Percentiles rank a stretch among this genome's conserved stretches.
Evolutionary conservation across 345 rosid genomes (phyloP).

Genomic region (Triadica sebifera): DNA sequence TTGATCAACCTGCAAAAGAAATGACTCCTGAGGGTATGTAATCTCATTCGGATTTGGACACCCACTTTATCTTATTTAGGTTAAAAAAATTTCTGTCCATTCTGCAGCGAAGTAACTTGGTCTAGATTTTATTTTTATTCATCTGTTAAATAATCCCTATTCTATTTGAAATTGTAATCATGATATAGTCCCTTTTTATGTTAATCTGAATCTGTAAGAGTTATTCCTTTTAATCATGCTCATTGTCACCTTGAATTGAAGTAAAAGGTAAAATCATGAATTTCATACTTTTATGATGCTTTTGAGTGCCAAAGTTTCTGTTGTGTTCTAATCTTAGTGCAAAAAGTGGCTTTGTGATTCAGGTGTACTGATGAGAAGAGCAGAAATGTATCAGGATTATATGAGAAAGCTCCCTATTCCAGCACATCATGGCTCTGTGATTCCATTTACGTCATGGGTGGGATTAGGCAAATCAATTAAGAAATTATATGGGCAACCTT

Average conservation of each 20-base stretch:
- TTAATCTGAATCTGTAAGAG: not conserved
- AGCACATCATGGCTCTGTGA: conserved; percentile 55
- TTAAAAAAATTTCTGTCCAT: not conserved
- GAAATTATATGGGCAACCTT: conserved; percentile 68
- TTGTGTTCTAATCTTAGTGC: not conserved
- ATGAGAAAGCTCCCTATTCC: conserved; percentile 74
- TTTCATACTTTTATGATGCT: not conserved
- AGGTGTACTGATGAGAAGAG: conserved; percentile 48
- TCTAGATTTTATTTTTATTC: not conserved
- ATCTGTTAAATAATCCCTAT: not conserved
- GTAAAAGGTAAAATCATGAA: not conserved
- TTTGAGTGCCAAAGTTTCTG: not conserved
- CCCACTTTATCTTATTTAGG: not conserved
- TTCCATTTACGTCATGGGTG: conserved; percentile 75
- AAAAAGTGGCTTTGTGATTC: not conserved
- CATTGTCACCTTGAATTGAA: not conserved
- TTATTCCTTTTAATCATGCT: not conserved
- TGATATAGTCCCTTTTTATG: not conserved
- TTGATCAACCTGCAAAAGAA: conserved; percentile 28
- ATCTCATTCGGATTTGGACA: not conserved
- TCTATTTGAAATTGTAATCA: not conserved
- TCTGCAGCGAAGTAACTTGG: not conserved
- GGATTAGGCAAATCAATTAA: conserved; percentile 76
- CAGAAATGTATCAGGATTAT: conserved; percentile 79
- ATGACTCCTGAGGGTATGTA: conserved; percentile 46